phyloP scores from a whole-genome alignment of 225 moss, liverwort and hornwort genomes.

The Takakia lepidozioides region DNA sequence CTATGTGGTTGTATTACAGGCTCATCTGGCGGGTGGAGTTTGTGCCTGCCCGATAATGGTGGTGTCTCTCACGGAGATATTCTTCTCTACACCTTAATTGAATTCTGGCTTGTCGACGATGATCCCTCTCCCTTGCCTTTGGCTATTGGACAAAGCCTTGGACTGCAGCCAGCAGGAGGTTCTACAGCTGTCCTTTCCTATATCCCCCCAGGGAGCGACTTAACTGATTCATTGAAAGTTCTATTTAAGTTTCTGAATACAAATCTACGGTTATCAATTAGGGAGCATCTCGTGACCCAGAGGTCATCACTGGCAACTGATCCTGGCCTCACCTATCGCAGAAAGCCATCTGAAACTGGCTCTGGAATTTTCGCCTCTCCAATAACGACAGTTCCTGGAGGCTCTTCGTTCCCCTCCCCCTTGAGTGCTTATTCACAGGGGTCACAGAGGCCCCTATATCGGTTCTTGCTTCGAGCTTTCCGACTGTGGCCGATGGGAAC shows the following conservation, averaged over 20 bases:
- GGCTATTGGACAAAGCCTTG: slow-evolving; percentile 33
- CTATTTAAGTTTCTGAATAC: slow-evolving; percentile 55
- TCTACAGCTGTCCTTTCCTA: slow-evolving; percentile 29
- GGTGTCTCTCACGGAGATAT: slow-evolving; percentile 51
- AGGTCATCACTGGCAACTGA: slow-evolving; percentile 31
- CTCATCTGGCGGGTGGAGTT: slow-evolving; percentile 8
- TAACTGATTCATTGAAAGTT: slow-evolving; percentile 63
- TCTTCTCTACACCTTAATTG: slow-evolving; percentile 40
- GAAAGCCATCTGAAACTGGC: slow-evolving; percentile 29
- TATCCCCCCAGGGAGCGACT: slow-evolving; percentile 54
- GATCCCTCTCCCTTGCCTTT: slow-evolving; percentile 56
- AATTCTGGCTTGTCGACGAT: slow-evolving; percentile 67
- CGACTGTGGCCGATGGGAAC: slow-evolving; percentile 59
- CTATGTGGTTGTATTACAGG: no score
- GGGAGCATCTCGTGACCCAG: slow-evolving; percentile 23
- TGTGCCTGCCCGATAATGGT: slow-evolving; percentile 35
- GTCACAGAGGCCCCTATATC: slow-evolving; percentile 56
- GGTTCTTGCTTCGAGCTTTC: slow-evolving; percentile 55
- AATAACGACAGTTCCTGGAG: slow-evolving; percentile 27
- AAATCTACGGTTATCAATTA: slow-evolving; percentile 32
- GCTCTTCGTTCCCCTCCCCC: slow-evolving; percentile 27
- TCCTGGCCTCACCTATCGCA: slow-evolving; percentile 23
- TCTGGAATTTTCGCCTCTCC: slow-evolving; percentile 44
- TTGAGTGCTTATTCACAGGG: slow-evolving; percentile 37
- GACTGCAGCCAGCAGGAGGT: slow-evolving; percentile 27